phyloP scores from a whole-genome alignment of 1,284 basidiomycete species.

The Fomitopsis palustris region DNA sequence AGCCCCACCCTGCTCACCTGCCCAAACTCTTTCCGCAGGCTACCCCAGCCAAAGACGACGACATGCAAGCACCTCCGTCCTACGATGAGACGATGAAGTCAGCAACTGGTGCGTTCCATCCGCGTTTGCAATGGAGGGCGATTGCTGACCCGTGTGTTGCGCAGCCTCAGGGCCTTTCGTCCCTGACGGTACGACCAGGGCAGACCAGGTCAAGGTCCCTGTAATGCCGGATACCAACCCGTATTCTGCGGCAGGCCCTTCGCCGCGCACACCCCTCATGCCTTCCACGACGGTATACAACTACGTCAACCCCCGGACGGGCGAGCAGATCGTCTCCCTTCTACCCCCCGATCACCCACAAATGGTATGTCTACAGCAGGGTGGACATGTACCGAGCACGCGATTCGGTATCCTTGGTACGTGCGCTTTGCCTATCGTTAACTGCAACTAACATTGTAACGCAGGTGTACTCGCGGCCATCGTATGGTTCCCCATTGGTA shows the following conservation, averaged over 20 bases:
- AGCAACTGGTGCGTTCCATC: slow-evolving; percentile 8
- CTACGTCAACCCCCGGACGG: slow-evolving; percentile 43
- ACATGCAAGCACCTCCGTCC: slow-evolving; percentile 19
- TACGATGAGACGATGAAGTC: slow-evolving; percentile 18
- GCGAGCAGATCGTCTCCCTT: slow-evolving; percentile 45
- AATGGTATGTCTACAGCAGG: slow-evolving; percentile 77
- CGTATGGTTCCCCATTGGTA: slow-evolving; percentile 79
- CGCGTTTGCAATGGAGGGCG: neutral
- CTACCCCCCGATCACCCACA: slow-evolving; percentile 74
- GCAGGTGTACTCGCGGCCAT: slow-evolving; percentile 71
- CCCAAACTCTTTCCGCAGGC: neutral
- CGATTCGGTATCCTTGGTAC: slow-evolving; percentile 65
- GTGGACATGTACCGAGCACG: slow-evolving; percentile 56
- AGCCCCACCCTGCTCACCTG: neutral
- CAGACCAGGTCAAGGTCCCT: slow-evolving; percentile 24
- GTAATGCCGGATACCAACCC: slow-evolving; percentile 4
- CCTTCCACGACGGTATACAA: slow-evolving; percentile 35
- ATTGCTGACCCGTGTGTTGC: neutral
- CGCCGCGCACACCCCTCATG: slow-evolving; percentile 14
- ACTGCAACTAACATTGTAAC: neutral
- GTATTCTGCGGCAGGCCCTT: slow-evolving; percentile 14
- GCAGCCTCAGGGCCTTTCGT: slow-evolving; percentile 22
- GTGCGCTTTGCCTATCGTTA: slow-evolving; percentile 24
- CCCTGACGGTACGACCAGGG: slow-evolving; percentile 17
- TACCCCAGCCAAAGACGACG: slow-evolving; percentile 6